These are phyloP conservation scores for Psilocybe sp. DNA, from an alignment of 768 basidiomycete species.

Conservation along the genomic window DNA sequence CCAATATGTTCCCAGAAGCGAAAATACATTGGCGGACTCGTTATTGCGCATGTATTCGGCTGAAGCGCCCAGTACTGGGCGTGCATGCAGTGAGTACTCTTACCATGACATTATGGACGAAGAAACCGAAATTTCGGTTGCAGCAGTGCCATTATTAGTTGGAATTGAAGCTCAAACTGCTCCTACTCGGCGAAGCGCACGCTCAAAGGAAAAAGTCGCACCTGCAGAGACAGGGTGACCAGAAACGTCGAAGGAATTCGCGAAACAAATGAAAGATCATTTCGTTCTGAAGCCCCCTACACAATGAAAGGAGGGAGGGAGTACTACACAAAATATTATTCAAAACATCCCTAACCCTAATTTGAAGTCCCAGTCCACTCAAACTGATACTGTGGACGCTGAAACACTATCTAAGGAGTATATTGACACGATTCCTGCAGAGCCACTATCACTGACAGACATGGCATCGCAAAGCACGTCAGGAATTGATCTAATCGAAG, in stretches of 20 bases:
- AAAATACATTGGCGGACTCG: constrained; percentile 31
- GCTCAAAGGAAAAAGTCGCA: constrained; percentile 1
- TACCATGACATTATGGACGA: constrained; percentile 17
- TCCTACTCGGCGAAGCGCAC: not conserved
- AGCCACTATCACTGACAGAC: not conserved
- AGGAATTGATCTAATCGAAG: constrained; percentile 5
- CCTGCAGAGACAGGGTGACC: constrained; percentile 13
- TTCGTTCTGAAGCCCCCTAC: constrained; percentile 25
- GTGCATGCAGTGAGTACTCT: constrained; percentile 14
- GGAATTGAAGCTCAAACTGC: constrained; percentile 2
- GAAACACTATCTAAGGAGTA: not conserved
- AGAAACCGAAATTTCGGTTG: not conserved
- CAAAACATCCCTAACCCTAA: not conserved
- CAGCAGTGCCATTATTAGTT: constrained; percentile 6
- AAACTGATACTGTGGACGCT: not conserved
- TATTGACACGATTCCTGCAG: not conserved
- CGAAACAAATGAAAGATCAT: constrained; percentile 12
- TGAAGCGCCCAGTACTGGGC: constrained; percentile 14
- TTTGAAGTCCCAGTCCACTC: not conserved
- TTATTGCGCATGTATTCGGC: constrained; percentile 23
- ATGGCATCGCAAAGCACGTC: not conserved
- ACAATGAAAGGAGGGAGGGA: constrained; percentile 22
- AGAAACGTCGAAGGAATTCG: constrained; percentile 18
- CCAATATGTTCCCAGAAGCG: constrained; percentile 17
- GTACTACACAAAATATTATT: not conserved